phyloP scores from a whole-genome alignment of 176 grass and related monocot genomes.

The Oryza australiensis region DNA sequence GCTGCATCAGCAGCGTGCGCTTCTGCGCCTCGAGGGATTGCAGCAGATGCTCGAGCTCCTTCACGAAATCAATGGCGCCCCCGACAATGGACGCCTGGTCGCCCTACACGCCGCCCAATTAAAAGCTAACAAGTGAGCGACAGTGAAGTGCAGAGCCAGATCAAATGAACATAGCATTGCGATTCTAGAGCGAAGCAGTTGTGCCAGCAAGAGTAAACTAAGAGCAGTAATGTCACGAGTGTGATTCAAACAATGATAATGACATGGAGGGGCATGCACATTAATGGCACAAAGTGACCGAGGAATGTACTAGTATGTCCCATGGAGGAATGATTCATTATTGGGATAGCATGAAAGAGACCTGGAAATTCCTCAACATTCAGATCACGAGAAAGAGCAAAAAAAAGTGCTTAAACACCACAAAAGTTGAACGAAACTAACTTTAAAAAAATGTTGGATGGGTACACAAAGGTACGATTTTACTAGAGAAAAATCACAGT shows the following conservation, averaged over 20 bases:
- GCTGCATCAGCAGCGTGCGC: constrained; percentile 41
- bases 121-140: neutral
- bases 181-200: neutral
- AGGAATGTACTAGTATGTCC: constrained; percentile 17
- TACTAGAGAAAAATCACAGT: neutral
- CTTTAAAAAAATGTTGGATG: neutral
- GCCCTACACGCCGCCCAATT: constrained; percentile 44
- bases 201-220: neutral
- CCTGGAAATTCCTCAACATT: neutral
- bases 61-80: constrained; percentile 96
- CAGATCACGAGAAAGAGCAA: neutral
- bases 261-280: neutral
- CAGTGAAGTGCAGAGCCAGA: constrained; percentile 7
- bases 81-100: constrained; percentile 94
- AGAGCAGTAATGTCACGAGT: neutral
- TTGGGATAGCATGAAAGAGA: constrained; percentile 3
- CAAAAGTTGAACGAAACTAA: neutral
- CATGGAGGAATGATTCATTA: neutral
- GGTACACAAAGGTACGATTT: neutral
- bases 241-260: neutral
- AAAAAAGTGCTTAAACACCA: neutral
- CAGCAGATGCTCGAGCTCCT: constrained; percentile 82
- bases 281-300: constrained; percentile 21
- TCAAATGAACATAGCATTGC: neutral
- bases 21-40: constrained; percentile 88